These are phyloP conservation scores for Chenopodium suecicum DNA, from an alignment of 148 eudicot species.

Conservation along the genomic window DNA sequence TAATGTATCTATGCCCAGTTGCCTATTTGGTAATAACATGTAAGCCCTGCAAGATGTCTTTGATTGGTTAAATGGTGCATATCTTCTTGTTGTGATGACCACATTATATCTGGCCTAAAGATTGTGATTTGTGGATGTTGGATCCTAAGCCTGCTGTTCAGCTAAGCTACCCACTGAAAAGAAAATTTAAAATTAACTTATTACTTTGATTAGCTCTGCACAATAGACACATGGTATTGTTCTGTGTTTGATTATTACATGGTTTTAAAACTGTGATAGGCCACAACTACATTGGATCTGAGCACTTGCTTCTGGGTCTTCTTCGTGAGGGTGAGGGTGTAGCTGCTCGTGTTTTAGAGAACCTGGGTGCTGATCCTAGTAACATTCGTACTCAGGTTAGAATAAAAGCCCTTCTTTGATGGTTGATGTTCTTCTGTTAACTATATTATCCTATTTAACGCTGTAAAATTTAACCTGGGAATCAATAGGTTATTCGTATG, in stretches of 20 bases:
- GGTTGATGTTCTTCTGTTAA: background rate
- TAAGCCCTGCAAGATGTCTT: background rate
- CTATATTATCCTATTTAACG: slow-evolving; percentile 2
- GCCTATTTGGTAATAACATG: background rate
- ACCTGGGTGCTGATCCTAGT: slow-evolving; percentile 84
- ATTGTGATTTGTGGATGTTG: background rate
- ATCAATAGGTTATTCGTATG: slow-evolving; percentile 75
- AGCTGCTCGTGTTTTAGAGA: slow-evolving; percentile 86
- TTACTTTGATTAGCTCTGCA: background rate
- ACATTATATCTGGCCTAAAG: background rate
- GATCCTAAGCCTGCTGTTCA: background rate
- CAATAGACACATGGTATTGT: background rate
- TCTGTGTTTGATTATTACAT: slow-evolving; percentile 4
- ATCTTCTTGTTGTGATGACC: background rate
- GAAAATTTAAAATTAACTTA: background rate
- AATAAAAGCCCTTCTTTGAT: background rate
- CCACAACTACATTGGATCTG: slow-evolving; percentile 85
- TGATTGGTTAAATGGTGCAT: background rate
- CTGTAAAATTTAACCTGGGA: background rate
- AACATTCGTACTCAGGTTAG: slow-evolving; percentile 84
- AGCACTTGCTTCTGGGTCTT: slow-evolving; percentile 89
- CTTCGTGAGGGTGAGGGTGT: slow-evolving; percentile 99
- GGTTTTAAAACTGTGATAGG: slow-evolving; percentile 29
- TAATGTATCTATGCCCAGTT: background rate
- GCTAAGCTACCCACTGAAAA: background rate